Conservation (phyloP, 2,329 filamentous ascomycete species). For the Phyllosticta capitalensis region DNA sequence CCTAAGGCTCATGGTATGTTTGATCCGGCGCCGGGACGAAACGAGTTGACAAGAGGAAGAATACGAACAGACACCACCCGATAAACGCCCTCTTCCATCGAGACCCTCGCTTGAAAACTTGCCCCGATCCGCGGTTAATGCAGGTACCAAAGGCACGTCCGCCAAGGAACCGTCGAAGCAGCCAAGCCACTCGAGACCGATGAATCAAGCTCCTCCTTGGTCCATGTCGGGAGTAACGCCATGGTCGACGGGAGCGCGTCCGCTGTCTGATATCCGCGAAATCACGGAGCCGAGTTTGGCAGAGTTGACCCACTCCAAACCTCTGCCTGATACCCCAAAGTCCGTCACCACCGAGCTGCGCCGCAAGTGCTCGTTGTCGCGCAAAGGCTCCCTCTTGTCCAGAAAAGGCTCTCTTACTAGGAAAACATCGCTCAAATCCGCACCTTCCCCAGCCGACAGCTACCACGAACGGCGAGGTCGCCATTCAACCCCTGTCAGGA, state of each 20-base stretch:
- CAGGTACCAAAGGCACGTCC: not conserved
- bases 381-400: conserved; percentile 22
- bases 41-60: not conserved
- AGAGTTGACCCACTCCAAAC: conserved; percentile 25
- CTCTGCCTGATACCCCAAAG: conserved; percentile 15
- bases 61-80: conserved; percentile 16
- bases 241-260: conserved; percentile 28
- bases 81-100: conserved; percentile 13
- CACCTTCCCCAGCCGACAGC: conserved; percentile 22
- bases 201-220: conserved; percentile 19
- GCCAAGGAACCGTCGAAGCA: not conserved
- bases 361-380: conserved; percentile 22
- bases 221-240: conserved; percentile 12
- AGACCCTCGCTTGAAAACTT: not conserved
- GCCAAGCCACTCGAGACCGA: not conserved
- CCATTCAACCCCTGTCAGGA: conserved; percentile 13
- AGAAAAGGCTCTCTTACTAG: conserved; percentile 9
- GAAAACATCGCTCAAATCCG: conserved; percentile 22
- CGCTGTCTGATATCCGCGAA: conserved; percentile 42
- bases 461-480: conserved; percentile 12
- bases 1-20: conserved; percentile 1
- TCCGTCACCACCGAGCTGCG: conserved; percentile 9
- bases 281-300: conserved; percentile 40
- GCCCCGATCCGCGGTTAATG: not conserved
- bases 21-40: not conserved